phyloP scores from a whole-genome alignment of 257 asterid genomes.

The Linderniella brevidens region DNA sequence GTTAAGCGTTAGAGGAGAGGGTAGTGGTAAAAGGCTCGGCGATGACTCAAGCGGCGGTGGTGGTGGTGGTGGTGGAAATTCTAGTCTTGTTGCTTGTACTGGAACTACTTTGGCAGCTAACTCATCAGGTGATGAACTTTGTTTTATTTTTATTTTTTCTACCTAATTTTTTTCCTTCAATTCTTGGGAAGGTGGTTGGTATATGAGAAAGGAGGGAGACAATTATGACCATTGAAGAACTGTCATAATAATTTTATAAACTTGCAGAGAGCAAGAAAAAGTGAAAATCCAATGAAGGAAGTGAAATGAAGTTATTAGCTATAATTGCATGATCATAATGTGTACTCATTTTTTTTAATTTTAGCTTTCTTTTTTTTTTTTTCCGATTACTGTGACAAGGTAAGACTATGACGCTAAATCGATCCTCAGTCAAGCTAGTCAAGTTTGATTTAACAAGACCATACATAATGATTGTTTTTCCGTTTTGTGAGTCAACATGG shows the following conservation, averaged over 20 bases:
- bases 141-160: no score
- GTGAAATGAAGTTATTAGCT: no score
- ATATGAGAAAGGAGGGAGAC: no score
- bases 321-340: no score
- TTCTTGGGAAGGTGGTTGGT: neutral
- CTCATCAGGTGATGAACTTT: conserved; percentile 1
- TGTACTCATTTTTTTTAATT: neutral
- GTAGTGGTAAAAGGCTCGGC: neutral
- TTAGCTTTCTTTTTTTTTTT: neutral
- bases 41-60: neutral
- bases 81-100: neutral
- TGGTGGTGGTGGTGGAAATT: neutral
- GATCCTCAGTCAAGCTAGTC: neutral
- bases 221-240: neutral
- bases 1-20: neutral
- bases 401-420: neutral
- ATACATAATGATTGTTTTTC: neutral
- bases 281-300: no score
- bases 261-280: neutral
- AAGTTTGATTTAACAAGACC: no score
- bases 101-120: neutral
- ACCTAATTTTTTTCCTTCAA: neutral
- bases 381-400: neutral
- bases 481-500: neutral
- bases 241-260: neutral